Evolutionary conservation across 1,284 basidiomycete species (phyloP).

Genomic region (Inonotus hispidus): DNA sequence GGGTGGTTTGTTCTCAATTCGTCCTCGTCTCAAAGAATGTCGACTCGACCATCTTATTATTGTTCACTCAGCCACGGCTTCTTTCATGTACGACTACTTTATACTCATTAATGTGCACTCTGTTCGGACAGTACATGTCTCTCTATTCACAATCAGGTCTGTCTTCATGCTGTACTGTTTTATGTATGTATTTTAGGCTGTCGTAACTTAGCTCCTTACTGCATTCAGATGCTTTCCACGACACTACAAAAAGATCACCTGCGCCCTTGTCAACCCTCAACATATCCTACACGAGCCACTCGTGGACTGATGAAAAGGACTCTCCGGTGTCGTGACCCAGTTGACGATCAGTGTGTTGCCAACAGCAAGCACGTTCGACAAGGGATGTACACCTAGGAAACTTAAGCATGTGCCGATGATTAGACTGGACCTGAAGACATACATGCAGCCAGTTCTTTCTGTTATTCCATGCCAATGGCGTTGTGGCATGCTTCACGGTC

Average conservation of each 20-base stretch:
- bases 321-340: no score
- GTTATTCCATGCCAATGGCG: conserved; percentile 86
- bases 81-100: neutral
- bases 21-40: neutral
- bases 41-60: neutral
- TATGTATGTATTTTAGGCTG: conserved; percentile 12
- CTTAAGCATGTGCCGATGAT: neutral
- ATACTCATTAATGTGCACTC: neutral
- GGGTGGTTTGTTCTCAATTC: neutral
- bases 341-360: conserved; percentile 33
- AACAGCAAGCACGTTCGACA: conserved; percentile 72
- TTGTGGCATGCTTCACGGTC: conserved; percentile 72
- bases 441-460: conserved; percentile 88
- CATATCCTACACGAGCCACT: no score
- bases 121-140: neutral
- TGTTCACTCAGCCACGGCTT: neutral
- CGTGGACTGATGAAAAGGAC: no score
- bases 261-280: no score
- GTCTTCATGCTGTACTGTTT: neutral
- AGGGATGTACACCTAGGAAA: conserved; percentile 69
- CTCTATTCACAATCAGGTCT: neutral
- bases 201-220: neutral
- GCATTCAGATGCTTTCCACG: no score
- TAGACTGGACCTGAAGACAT: conserved; percentile 20
- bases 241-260: no score